Evolutionary conservation across 305 asterid genomes (phyloP).

Genomic region (Solanum hybrid): DNA sequence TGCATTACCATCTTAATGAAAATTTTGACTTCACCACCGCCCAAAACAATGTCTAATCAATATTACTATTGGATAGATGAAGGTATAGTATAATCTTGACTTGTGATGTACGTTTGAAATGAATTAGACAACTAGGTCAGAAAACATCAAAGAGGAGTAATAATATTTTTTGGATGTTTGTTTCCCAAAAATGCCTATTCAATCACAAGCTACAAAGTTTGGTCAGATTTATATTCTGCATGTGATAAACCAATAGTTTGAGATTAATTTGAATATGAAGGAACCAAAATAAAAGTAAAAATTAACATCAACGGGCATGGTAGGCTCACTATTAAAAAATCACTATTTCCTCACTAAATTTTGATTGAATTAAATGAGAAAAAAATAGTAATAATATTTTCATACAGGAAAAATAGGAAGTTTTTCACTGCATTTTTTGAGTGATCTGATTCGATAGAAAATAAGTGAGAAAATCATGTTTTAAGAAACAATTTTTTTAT

Average conservation of each 20-base stretch:
- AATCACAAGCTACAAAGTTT: neutral
- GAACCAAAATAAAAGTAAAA: neutral
- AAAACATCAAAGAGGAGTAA: neutral
- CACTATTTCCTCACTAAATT: neutral
- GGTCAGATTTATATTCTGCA: neutral
- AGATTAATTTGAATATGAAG: neutral
- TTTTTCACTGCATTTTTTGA: no score
- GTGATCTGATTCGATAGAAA: no score
- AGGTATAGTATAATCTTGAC: neutral
- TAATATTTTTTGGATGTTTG: neutral
- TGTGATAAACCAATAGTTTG: neutral
- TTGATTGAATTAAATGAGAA: neutral
- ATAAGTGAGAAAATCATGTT: no score
- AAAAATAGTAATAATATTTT: no score
- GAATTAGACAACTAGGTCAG: neutral
- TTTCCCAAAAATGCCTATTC: neutral
- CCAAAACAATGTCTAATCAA: neutral
- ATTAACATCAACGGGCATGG: neutral
- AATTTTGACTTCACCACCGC: neutral
- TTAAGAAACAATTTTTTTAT: no score
- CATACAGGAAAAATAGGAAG: neutral
- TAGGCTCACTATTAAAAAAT: neutral
- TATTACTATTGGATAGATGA: neutral
- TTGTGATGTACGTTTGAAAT: neutral
- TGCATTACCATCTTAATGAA: neutral